Evolutionary conservation across 768 basidiomycete genomes (phyloP), one percentile per base, ranked within the genome.

Genomic region (Hypsizygus marmoreus): DNA sequence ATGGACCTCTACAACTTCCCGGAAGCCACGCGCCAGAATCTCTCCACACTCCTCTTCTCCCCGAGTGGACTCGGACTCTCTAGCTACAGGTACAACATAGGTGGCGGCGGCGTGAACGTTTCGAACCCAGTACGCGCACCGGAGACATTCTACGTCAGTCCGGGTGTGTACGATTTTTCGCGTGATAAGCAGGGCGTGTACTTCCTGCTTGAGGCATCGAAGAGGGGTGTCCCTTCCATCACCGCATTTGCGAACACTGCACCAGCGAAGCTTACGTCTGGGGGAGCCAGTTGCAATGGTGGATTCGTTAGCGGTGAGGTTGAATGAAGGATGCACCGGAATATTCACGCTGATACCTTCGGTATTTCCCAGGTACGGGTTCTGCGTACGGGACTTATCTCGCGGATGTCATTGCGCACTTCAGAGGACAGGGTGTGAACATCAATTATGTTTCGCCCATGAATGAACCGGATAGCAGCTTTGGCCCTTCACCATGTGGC

Each of bases 181-280:
- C 64, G 61, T 6, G 73, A 75, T 45, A 62, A 68, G 1, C 67
- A 66, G 28, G 73, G 74, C 11, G 56, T 63, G 4, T 75, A 64
- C 53, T 76, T 73, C 50, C 56, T 75, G 35, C 59, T 54, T n/a
- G 62, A 69, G 52, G 73, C 73, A 0, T 61, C 66, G 12, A 57
- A 60, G 25, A 54, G 54, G 29, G 65, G 64, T 6, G 72, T 76
- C 11, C 57, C 63, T 12, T 60, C 62, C 17, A 40, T 76, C 22
- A 75, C 73, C 6, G 65, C 66, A 42, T 76, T 76, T 49, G 69
- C 68, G 12, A 76, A 73, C 40, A 73, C 68, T 35, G 73, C 74
- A 12, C 70, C 70, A 4, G 60, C 70, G 1, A 53, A 53, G 22
- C 49, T 71, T 45, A 71, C 70, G 3, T 62, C 63, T 10, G 63